phyloP scores from a whole-genome alignment of 179 eudicot genomes.

The Patellifolia procumbens region DNA sequence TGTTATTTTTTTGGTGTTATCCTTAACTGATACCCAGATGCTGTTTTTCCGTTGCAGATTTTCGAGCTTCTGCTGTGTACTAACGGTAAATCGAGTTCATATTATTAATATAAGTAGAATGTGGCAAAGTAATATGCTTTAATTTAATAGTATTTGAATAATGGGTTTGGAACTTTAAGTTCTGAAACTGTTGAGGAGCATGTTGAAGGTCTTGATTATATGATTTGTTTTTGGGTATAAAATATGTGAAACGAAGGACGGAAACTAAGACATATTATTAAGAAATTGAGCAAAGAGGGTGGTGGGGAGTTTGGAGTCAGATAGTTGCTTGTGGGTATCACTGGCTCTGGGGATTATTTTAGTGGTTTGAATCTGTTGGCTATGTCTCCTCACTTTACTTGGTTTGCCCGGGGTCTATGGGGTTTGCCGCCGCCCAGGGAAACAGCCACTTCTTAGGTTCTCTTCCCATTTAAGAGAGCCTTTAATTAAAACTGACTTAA shows the following conservation, averaged over 20 bases:
- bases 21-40: slow-evolving; percentile 72
- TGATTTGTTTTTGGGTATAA: slow-evolving; percentile 29
- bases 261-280: slow-evolving; percentile 23
- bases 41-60: slow-evolving; percentile 68
- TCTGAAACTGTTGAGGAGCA: slow-evolving; percentile 22
- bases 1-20: slow-evolving; percentile 52
- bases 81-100: slow-evolving; percentile 30
- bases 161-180: slow-evolving; percentile 45
- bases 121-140: slow-evolving; percentile 13
- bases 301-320: slow-evolving; percentile 26
- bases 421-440: slow-evolving; percentile 72
- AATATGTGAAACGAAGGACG: slow-evolving; percentile 14
- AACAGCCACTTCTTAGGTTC: slow-evolving; percentile 54
- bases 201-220: slow-evolving; percentile 30
- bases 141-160: slow-evolving; percentile 27
- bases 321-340: slow-evolving; percentile 51
- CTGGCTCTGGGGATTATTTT: slow-evolving; percentile 43
- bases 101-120: not conserved
- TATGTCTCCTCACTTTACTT: slow-evolving; percentile 69
- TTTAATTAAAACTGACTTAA: slow-evolving; percentile 33
- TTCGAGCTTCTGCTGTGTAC: slow-evolving; percentile 36
- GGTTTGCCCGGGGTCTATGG: slow-evolving; percentile 60
- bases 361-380: slow-evolving; percentile 57
- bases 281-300: slow-evolving; percentile 23
- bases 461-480: slow-evolving; percentile 52